Evolutionary conservation across 2,329 filamentous ascomycete genomes (phyloP).

Genomic region (Cladosporium sphaerospermum): DNA sequence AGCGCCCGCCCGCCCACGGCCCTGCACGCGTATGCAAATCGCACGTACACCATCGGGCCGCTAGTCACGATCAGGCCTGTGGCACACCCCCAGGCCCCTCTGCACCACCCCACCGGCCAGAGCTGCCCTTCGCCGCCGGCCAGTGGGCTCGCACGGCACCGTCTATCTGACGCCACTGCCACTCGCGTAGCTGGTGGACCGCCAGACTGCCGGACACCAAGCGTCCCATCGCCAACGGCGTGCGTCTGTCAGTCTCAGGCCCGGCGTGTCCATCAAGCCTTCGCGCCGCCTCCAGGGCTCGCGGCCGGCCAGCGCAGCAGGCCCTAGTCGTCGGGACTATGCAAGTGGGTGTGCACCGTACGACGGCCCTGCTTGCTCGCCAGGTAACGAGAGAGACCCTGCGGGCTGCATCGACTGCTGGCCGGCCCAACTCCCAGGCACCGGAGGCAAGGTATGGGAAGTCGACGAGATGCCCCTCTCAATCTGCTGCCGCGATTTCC

Average conservation of each 20-base stretch:
- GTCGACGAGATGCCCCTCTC: background rate
- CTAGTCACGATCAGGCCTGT: constrained; percentile 6
- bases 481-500: background rate
- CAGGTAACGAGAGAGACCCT: background rate
- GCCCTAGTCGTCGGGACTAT: background rate
- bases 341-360: background rate
- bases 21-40: background rate
- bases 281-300: background rate
- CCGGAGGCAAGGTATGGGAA: background rate
- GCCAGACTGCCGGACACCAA: constrained; percentile 1
- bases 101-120: background rate
- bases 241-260: background rate
- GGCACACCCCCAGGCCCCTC: background rate
- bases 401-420: background rate
- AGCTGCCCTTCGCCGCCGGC: background rate
- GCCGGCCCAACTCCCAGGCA: background rate
- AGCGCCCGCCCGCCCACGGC: background rate
- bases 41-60: background rate
- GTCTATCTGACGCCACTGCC: background rate
- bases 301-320: background rate
- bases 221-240: background rate
- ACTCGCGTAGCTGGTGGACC: background rate
- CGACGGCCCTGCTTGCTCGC: background rate
- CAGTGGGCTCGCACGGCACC: background rate
- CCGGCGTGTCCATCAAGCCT: background rate